Percentiles rank a stretch among this genome's conserved stretches.
Evolutionary conservation across 768 basidiomycete genomes (phyloP).

Genomic region (Lactifluus rugatus): DNA sequence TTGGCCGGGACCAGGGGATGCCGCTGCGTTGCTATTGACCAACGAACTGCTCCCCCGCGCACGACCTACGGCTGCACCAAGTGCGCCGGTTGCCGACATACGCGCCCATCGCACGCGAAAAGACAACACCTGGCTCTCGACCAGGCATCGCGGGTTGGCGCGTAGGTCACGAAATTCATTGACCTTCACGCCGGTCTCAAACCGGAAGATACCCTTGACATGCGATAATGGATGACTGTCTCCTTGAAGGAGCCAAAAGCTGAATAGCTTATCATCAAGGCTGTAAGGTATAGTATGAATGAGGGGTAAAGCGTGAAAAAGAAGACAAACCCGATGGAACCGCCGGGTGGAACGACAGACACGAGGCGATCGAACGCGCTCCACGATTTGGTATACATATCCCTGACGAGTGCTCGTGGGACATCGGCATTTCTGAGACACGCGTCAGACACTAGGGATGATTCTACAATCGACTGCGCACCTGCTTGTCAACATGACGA

Average conservation of each 20-base stretch:
- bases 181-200: slow-evolving; percentile 82
- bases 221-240: slow-evolving; percentile 68
- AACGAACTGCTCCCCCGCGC: slow-evolving; percentile 22
- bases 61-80: slow-evolving; percentile 36
- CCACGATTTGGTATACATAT: slow-evolving; percentile 92
- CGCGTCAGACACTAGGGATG: neutral
- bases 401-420: slow-evolving; percentile 72
- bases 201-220: slow-evolving; percentile 78
- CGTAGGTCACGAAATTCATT: slow-evolving; percentile 82
- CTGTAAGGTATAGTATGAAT: slow-evolving; percentile 28
- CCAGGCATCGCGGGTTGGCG: slow-evolving; percentile 77
- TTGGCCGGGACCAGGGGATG: slow-evolving; percentile 16
- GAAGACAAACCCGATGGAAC: slow-evolving; percentile 66
- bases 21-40: slow-evolving; percentile 21
- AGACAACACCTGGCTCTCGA: slow-evolving; percentile 72
- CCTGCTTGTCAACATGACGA: slow-evolving; percentile 65
- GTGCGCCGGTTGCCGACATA: slow-evolving; percentile 58
- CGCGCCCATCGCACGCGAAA: slow-evolving; percentile 78
- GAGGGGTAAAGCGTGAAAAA: slow-evolving; percentile 3
- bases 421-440: slow-evolving; percentile 66
- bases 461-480: slow-evolving; percentile 23
- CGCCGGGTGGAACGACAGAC: slow-evolving; percentile 83
- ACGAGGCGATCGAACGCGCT: slow-evolving; percentile 84
- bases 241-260: slow-evolving; percentile 78
- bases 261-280: slow-evolving; percentile 87